Evolutionary conservation across 1,139 yeast genomes (phyloP).

Genomic region (Suhomyces coccinellae): DNA sequence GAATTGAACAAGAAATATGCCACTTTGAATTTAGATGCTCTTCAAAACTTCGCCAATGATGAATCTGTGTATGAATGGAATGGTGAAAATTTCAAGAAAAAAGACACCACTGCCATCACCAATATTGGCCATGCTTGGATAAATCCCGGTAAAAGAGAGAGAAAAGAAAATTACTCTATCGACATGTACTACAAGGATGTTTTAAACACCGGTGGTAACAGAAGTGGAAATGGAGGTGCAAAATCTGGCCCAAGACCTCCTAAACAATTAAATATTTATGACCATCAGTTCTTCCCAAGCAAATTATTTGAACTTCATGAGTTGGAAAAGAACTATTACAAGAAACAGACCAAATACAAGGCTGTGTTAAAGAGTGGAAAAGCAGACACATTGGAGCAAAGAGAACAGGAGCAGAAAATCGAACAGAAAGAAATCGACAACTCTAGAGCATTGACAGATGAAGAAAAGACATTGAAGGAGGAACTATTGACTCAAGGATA

Average conservation of each 20-base stretch:
- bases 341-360: constrained; percentile 50
- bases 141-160: constrained; percentile 74
- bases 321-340: constrained; percentile 61
- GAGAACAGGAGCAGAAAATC: constrained; percentile 54
- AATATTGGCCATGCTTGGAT: constrained; percentile 60
- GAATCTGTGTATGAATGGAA: constrained; percentile 84
- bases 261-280: constrained; percentile 64
- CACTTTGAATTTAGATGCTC: constrained; percentile 68
- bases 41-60: constrained; percentile 66
- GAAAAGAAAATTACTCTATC: constrained; percentile 75
- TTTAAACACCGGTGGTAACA: constrained; percentile 58
- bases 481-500: constrained; percentile 59
- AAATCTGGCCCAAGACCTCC: constrained; percentile 62
- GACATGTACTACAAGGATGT: constrained; percentile 82
- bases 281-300: constrained; percentile 72
- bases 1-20: constrained; percentile 65
- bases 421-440: constrained; percentile 64
- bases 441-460: constrained; percentile 66
- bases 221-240: constrained; percentile 11
- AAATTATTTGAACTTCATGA: constrained; percentile 63
- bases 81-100: constrained; percentile 77
- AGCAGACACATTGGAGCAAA: constrained; percentile 41
- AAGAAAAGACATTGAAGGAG: constrained; percentile 59
- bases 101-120: constrained; percentile 43
- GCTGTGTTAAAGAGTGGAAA: constrained; percentile 50